Conservation (phyloP, 441 rosid genomes). For the Aleurites moluccanus region DNA sequence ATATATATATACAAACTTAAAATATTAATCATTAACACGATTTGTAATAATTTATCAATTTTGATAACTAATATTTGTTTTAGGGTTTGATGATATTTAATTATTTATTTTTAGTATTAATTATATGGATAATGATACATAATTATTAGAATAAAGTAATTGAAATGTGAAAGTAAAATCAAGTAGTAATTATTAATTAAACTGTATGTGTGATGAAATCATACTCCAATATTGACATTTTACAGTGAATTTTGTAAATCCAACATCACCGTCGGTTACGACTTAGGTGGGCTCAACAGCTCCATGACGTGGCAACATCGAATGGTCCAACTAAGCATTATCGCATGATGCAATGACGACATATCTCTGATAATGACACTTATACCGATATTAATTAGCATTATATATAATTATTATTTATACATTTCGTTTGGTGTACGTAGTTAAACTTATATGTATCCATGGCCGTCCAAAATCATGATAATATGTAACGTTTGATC, state of each 20-base stretch:
- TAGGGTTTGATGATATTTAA: too few species aligned
- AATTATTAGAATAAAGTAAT: too few species aligned
- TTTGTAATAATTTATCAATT: too few species aligned
- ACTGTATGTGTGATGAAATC: not conserved
- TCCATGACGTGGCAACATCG: slow-evolving; percentile 21
- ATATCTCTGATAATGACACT: slow-evolving; percentile 21
- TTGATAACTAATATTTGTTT: too few species aligned
- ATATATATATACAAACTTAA: too few species aligned
- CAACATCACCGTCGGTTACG: slow-evolving; percentile 26
- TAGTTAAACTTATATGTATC: not conserved
- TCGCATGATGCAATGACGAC: slow-evolving; percentile 22
- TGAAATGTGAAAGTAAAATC: not conserved
- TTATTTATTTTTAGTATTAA: too few species aligned
- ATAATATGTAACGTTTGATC: not conserved
- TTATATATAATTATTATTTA: too few species aligned
- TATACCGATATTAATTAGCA: not conserved
- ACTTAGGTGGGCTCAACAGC: slow-evolving; percentile 28
- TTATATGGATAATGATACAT: too few species aligned
- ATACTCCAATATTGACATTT: not conserved
- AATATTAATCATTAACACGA: too few species aligned
- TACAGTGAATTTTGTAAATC: not conserved
- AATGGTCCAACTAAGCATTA: slow-evolving; percentile 4
- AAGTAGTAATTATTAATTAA: not conserved
- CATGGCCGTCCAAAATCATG: not conserved
- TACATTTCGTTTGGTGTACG: not conserved